Base-by-base conservation (phyloP, 352 stramenopile genomes). In the Phytopythium boreale region DNA sequence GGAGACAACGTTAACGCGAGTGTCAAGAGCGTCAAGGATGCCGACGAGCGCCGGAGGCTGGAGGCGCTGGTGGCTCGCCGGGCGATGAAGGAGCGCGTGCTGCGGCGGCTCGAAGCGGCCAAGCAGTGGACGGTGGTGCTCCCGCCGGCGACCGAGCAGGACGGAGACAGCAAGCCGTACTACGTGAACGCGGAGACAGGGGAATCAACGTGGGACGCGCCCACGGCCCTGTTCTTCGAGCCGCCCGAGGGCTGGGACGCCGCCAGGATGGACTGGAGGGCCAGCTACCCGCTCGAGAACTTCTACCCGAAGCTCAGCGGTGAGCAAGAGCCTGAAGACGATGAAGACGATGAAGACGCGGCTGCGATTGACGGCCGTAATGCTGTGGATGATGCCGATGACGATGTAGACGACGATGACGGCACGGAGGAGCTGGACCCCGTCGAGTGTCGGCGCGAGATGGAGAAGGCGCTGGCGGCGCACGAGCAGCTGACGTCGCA, bases 201-300 rank as follows among this genome's bases (percentile, higher is more conserved):
- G 1, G 72, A 84, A 47, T 90, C 72, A 50, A 67, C 68, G 11
- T 92, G 82, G 84, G 73, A 90, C 3, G 55, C 68, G 10, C 84
- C 84, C 2, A 57, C 78, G 1, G 79, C 62, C 1, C 90, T 92
- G 72, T 59, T 72, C 22, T 93, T 83, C 52, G 74, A 92, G 64
- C 67, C 79, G 12, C 84, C 84, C 14, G 22, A 41, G 0, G 71
- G 82, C 9, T 93, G 84, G 84, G 70, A 92, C 56, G 56, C 61
- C 19, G 34, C 11, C 3, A 80, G 67, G 12, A 87, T 84, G 77
- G 80, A 87, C 67, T 91, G 82, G 82, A 79, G 82, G 41, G 63
- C 73, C 2, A 75, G 61, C 56, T 82, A 82, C 47, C 41, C 67
- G 11, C 61, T 90, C 7, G 74, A 85, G 55, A 62, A 85, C 27